Base-by-base conservation (phyloP, 257 asterid genomes). In the Euphrasia confusa region DNA sequence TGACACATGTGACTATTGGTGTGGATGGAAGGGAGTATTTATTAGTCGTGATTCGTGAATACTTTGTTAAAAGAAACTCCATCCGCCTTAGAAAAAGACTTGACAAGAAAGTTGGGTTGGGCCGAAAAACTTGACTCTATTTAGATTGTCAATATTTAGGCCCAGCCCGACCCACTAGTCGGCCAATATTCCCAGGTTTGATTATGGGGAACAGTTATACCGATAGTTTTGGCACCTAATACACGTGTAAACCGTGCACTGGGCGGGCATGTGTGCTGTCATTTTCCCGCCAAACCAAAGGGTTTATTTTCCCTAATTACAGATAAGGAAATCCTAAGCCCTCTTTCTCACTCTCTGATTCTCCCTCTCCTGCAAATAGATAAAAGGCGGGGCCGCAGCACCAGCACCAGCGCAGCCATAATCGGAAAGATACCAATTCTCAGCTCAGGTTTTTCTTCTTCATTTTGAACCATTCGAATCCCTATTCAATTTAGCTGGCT, bases 201-300 rank as follows among this genome's bases (percentile, higher is more conserved):
- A 21, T 21, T 21, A 21, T 21, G 24, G 24, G 24, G 24, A 21
- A 21, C 24, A 21, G 24, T 21, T 21, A 21, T 21, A 21, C 33
- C 33, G 33, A 30, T 5, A 30, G 33, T 3, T 4, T 4, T 30
- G 33, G 33, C 33, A 30, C 33, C 33, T 30, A 30, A 30, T 28
- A 59, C 69, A 76, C 78, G 82, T 49, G 76, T 71, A 77, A 10
- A 1, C 0, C 13, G 5, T 0, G 11, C 4, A 71, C 66, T 71
- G 84, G 83, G 0, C 10, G 8, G 0, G 0, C 27, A 69, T 71
- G 72, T 57, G 67, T 68, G 70, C n/a, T 71, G 82, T 81, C 76
- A 65, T 54, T 76, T 82, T 82, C 88, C 88, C 88, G 88, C 88
- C 80, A 81, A 24, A 63, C 66, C 42, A 30, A 67, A 62, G 69